A percentile compares a stretch with the other conserved stretches of the same genome.
Conservation (phyloP, 495 filamentous ascomycete species). For the Hypoxylon rickii region DNA sequence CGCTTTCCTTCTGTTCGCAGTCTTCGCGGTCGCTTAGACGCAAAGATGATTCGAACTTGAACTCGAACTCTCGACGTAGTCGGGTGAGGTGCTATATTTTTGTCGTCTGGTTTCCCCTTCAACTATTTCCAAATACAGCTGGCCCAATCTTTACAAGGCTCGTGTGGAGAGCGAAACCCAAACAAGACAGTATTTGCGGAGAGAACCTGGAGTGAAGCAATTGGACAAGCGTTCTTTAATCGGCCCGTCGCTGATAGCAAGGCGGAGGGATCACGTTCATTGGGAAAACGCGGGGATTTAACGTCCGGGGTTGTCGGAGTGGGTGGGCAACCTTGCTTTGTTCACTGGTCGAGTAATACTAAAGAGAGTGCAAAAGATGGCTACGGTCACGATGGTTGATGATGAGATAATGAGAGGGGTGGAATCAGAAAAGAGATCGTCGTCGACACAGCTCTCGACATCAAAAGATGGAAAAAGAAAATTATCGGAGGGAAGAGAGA, state of each 20-base stretch:
- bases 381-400: slow-evolving; percentile 16
- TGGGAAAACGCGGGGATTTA: slow-evolving; percentile 41
- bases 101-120: slow-evolving; percentile 17
- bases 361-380: slow-evolving; percentile 18
- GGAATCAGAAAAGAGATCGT: slow-evolving; percentile 20
- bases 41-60: slow-evolving; percentile 5
- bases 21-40: background rate
- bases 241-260: slow-evolving; percentile 41
- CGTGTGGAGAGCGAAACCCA: slow-evolving; percentile 11
- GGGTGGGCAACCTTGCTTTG: slow-evolving; percentile 12
- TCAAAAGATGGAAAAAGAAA: slow-evolving; percentile 11
- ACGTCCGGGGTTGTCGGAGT: slow-evolving; percentile 27
- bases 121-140: slow-evolving; percentile 27
- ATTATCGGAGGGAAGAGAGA: slow-evolving; percentile 8
- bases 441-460: slow-evolving; percentile 18
- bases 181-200: slow-evolving; percentile 33
- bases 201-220: slow-evolving; percentile 36
- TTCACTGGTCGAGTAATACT: background rate
- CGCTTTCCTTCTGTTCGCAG: background rate
- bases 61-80: slow-evolving; percentile 7
- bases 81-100: slow-evolving; percentile 14
- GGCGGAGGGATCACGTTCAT: slow-evolving; percentile 41
- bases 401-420: slow-evolving; percentile 10
- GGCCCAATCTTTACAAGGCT: slow-evolving; percentile 21
- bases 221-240: slow-evolving; percentile 39